Base-by-base conservation (phyloP, 1,284 basidiomycete genomes). In the Chiua sp. region DNA sequence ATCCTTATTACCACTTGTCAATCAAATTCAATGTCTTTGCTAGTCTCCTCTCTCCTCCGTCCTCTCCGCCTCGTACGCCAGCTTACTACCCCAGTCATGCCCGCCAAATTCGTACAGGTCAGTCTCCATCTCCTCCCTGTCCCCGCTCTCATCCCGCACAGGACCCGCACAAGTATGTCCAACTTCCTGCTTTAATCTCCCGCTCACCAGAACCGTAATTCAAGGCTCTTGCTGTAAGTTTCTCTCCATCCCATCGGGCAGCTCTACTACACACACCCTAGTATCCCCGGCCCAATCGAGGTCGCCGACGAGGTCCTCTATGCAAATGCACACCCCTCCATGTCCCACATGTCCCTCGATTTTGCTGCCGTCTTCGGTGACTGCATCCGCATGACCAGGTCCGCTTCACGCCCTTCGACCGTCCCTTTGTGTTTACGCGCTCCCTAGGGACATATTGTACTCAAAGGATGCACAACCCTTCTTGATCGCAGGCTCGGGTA, bases 341-440 rank as follows among this genome's bases (percentile, higher is more conserved):
- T 96, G 80, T 92, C 91, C 51, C 98, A 99, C 77, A 91, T 96
- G 69, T 93, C 94, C 48, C 87, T 91, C 16, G 94, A 95, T 53
- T 98, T 99, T 75, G 85, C 96, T 50, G 87, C 90, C 47, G 86
- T 95, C 59, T 94, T 99, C 67, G 93, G 94, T 46, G 93, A 98
- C 73, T 92, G 90, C 75, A 87, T 99, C 64, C 87, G 91, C 63
- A 90, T 98, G 88, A 90, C 93, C 26, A 83, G 92, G 84, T 85
- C 30, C n/a, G 53, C 22, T n/a, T 3, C 48, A 20, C 46, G 18
- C 35, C 7, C 49, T 12, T n/a, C n/a, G 3, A 55, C 42, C 46
- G 13, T 48, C 23, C 55, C 37, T 16, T 37, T 51, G n/a, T 28
- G 15, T 61, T 30, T 3, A 20, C 42, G 30, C 20, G 20, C 4